These are phyloP conservation scores for Diplodia seriata DNA, from an alignment of 2,329 filamentous ascomycete genomes.

Conservation along the genomic window DNA sequence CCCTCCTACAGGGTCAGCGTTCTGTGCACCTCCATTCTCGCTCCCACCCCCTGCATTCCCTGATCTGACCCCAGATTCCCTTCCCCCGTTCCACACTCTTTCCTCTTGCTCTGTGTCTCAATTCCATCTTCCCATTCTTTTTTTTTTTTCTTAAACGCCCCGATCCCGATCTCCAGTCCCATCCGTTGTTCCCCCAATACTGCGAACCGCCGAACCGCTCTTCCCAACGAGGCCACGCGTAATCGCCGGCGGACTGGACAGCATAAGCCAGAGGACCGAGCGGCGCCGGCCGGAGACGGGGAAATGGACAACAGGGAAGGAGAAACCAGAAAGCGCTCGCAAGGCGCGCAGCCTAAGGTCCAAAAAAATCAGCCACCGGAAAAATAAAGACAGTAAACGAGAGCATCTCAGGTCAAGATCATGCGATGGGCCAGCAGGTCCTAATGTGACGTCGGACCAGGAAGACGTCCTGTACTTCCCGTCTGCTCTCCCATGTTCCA, in stretches of 20 bases:
- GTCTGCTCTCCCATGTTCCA: background rate
- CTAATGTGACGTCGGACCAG: background rate
- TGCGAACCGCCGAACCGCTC: background rate
- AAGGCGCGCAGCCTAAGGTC: background rate
- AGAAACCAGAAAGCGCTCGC: background rate
- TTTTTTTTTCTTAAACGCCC: too few relatives aligned
- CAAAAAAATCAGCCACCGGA: background rate
- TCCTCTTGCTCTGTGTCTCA: too few relatives aligned
- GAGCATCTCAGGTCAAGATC: background rate
- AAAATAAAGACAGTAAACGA: background rate
- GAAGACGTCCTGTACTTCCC: background rate
- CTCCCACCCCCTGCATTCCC: background rate
- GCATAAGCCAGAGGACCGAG: background rate
- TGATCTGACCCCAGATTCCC: background rate
- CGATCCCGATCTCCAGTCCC: background rate
- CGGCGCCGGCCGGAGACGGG: background rate
- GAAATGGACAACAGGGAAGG: too few relatives aligned
- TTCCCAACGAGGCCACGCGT: background rate
- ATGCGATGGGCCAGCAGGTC: background rate
- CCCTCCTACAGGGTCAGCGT: too few relatives aligned
- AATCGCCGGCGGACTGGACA: background rate
- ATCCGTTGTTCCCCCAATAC: background rate
- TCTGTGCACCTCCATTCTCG: background rate
- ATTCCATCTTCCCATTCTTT: too few relatives aligned
- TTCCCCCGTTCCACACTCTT: background rate